Evolutionary conservation across 345 rosid genomes (phyloP), one percentile per base, ranked within the genome.

Genomic region (Arabidopsis arenosa): DNA sequence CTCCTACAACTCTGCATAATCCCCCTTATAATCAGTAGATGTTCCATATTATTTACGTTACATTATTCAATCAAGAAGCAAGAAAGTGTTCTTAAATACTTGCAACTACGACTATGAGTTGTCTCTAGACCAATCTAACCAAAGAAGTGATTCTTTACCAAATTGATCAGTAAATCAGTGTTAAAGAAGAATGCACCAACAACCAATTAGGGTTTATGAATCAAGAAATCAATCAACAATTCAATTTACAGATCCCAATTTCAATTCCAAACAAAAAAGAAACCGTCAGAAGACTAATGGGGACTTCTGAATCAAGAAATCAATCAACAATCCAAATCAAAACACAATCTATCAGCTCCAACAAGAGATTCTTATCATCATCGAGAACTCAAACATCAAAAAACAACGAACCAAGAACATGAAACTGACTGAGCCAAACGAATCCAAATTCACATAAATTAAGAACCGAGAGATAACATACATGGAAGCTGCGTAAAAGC

Each of bases 401-500:
- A 71, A 62, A 47, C 32, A 32, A 15, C 43, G 63, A 51, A 18
- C 33, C 52, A 45, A 39, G 5, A 67, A 59, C 41, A 48, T 30
- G 4, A 52, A 72, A 12, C 48, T 21, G 10, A 66, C 35, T 36
- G 23, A 47, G 52, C 63, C 18, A 67, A 11, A 52, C 64, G 60
- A 53, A 74, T 73, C 68, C 17, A 39, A 23, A 51, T 55, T 55
- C 21, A 62, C 14, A 49, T 5, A 17, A 66, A 15, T 7, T 23
- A 10, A 23, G 17, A 47, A 30, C 3, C 13, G 26, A 30, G 73
- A 35, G 59, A 30, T 6, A 5, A 36, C 44, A 54, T 78, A 95
- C 99, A 92, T 6, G 97, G 97, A 77, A 95, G 87, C 85, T 95
- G 97, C 62, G 79, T 85, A 54, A 90, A 91, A 44, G 96, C 80